Percentiles rank a stretch among this genome's conserved stretches.
phyloP scores from a whole-genome alignment of 2,329 filamentous ascomycete genomes.

The Paracoccidioides brasiliensis region DNA sequence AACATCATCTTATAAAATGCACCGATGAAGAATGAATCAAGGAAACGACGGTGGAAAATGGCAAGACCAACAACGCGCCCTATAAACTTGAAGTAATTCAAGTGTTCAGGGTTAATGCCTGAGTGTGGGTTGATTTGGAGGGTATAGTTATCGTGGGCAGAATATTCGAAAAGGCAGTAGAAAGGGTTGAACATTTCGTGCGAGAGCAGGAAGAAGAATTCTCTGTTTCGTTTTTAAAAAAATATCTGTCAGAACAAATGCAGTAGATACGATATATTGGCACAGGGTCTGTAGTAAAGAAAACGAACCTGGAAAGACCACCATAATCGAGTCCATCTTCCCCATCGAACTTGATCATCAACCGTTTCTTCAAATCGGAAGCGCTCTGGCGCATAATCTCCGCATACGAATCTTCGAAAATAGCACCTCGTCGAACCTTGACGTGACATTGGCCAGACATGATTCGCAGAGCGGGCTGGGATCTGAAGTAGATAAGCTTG shows the following conservation, averaged over 20 bases:
- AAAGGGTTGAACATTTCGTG: conserved; percentile 99
- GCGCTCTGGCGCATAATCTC: conserved; percentile 96
- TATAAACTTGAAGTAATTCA: conserved; percentile 99
- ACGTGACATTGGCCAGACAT: conserved; percentile 95
- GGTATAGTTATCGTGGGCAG: conserved; percentile 98
- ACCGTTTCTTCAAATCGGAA: conserved; percentile 87
- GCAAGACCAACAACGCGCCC: conserved; percentile 91
- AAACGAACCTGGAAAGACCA: conserved; percentile 63
- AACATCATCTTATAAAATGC: conserved; percentile 99
- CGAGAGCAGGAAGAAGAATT: conserved; percentile 98
- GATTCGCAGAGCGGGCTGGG: conserved; percentile 89
- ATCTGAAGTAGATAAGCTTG: conserved; percentile 98
- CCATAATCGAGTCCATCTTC: conserved; percentile 97
- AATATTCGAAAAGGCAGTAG: conserved; percentile 99
- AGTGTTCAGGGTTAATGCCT: conserved; percentile 95
- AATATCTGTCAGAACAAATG: not conserved
- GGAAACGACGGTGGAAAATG: conserved; percentile 94
- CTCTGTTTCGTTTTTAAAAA: conserved; percentile 38
- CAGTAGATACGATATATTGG: too few relatives aligned
- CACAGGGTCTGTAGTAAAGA: too few relatives aligned
- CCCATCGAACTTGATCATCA: conserved; percentile 99
- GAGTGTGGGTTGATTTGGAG: conserved; percentile 99
- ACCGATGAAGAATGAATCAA: conserved; percentile 98
- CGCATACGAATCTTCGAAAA: conserved; percentile 97
- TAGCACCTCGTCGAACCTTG: conserved; percentile 90